Conservation (phyloP, 2,329 filamentous ascomycete genomes). For the Hypoxylon rubiginosum region DNA sequence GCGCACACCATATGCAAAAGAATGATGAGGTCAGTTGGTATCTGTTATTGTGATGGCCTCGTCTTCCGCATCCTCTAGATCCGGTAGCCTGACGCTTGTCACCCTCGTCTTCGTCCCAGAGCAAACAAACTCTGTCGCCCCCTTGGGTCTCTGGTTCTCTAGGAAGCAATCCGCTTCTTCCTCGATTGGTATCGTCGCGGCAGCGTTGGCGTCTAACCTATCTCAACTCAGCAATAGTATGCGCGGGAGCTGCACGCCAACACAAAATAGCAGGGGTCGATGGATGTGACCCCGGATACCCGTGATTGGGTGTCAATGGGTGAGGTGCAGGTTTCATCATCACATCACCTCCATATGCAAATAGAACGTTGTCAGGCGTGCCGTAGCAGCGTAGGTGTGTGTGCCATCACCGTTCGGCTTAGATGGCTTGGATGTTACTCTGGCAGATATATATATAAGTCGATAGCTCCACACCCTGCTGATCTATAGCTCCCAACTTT, state of each 20-base stretch:
- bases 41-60: constrained; percentile 12
- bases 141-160: too few species aligned
- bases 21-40: constrained; percentile 36
- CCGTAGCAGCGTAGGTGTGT: constrained; percentile 28
- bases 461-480: constrained; percentile 28
- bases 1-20: constrained; percentile 28
- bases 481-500: constrained; percentile 7
- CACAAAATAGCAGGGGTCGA: constrained; percentile 29
- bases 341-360: constrained; percentile 37
- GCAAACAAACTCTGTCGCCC: constrained; percentile 13
- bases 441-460: constrained; percentile 28
- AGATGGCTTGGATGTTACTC: constrained; percentile 28
- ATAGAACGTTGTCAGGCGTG: constrained; percentile 28
- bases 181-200: constrained; percentile 14
- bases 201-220: constrained; percentile 6
- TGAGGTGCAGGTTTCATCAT: constrained; percentile 39
- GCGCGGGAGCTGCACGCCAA: constrained; percentile 33
- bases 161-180: constrained; percentile 27
- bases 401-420: constrained; percentile 23
- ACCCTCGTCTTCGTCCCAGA: constrained; percentile 32
- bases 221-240: constrained; percentile 36
- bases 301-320: constrained; percentile 39
- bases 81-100: constrained; percentile 33
- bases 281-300: constrained; percentile 30
- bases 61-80: constrained; percentile 18